Evolutionary conservation across 768 basidiomycete species (phyloP), one percentile per base, ranked within the genome.

Genomic region (Tricholomella constricta): DNA sequence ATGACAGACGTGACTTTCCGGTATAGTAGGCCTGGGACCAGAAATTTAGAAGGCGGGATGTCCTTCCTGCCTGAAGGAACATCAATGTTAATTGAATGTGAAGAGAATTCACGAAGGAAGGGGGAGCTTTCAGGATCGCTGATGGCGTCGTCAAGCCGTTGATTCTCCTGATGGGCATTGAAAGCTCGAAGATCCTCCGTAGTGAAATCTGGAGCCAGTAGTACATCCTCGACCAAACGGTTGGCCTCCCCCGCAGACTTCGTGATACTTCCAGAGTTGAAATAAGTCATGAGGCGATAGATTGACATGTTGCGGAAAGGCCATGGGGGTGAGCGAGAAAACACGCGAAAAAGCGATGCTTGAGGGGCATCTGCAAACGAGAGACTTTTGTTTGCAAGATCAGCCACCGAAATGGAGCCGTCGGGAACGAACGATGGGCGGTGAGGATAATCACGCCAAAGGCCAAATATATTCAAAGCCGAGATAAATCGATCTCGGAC

Each of bases 11-110:
- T 40, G n/a, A 74, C 43, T 0, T 29, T 45, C 0, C 65, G 65
- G 31, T 68, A 56, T 25, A 61, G 57, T 1, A 76, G 57, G 1
- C 65, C 66, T 6, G 57, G 51, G 4, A 75, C 63, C 0, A 46
- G 22, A 31, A 71, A 63, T 1, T 12, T 43, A 1, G n/a, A 12
- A 0, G 69, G 63, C 2, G 65, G 56, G 1, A 54, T 46, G 2
- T 46, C 52, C 29, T 62, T 60, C 1, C 43, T 26, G 8, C 41
- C 44, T 5, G 65, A 59, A 0, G 72, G 72, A 0, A 76, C 48
- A 1, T 46, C 31, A 6, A 76, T 68, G 10, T 62, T 45, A 10
- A 74, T 63, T 2, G 52, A 9, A 29, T 14, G 26, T 29, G 26
- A 15, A 15, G 43, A 44, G 43, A 44, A 11, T 42, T 42, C 40